Base-by-base conservation (phyloP, 1,139 yeast species). In the Yamadazyma mexicana region DNA sequence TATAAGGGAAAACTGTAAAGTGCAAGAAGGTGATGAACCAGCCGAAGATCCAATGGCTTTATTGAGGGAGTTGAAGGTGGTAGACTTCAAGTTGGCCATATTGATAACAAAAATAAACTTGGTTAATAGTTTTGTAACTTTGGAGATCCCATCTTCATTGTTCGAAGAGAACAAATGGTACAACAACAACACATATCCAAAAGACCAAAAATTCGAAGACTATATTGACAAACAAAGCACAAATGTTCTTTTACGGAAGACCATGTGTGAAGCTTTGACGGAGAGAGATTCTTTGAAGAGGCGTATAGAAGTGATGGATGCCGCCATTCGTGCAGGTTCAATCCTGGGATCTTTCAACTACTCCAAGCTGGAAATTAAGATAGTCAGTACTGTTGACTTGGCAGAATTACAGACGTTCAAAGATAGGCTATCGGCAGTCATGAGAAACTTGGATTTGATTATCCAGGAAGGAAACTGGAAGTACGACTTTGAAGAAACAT, bases 391-490 rank as follows among this genome's bases (percentile, higher is more conserved):
- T 5, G 31, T 50, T 9, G 38, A 43, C 20, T 39, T 38, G 6
- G 33, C 37, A 16, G 10, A 22, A 4, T 30, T 42, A 11, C 52
- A 45, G 34, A 42, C 38, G 12, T 18, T 17, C 17, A 38, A 40
- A 10, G 51, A 51, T 35, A 33, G 26, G 4, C 18, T 47, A 4
- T 33, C 49, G 2, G 39, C 31, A 17, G 10, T 35, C 3, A 33
- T 50, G 22, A 27, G 55, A 26, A 37, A 42, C 1, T 29, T 51
- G 23, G 55, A 51, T 41, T 40, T 47, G 11, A 38, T 22, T 12
- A 51, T 51, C 29, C 55, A 51, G 34, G 53, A 50, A 28, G 26
- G 30, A 11, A 51, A 51, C 31, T 51, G 55, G 55, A 31, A 41
- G 14, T 34, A 37, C 12, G 49, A 46, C 20, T 40, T 45, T 17